Percentiles rank a stretch among this genome's conserved stretches.
phyloP scores from a whole-genome alignment of 1,284 basidiomycete genomes.

The Cryptococcus hybrid region DNA sequence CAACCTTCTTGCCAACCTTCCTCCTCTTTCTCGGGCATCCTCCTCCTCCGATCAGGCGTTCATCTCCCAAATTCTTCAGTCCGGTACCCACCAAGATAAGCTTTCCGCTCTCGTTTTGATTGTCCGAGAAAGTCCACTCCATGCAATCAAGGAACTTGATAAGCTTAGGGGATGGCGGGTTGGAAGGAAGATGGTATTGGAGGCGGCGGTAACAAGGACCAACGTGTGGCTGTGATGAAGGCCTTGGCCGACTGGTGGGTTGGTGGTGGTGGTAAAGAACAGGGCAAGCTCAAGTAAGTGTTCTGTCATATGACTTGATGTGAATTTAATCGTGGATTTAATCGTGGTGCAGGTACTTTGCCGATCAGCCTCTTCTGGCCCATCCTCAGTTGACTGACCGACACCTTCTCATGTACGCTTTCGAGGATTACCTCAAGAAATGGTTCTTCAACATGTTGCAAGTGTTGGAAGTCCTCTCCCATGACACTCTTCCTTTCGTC shows the following conservation, averaged over 20 bases:
- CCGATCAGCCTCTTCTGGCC: constrained; percentile 74
- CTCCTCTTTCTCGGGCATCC: constrained; percentile 33
- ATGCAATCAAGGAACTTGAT: constrained; percentile 80
- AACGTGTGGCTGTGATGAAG: constrained; percentile 82
- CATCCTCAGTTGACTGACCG: constrained; percentile 68
- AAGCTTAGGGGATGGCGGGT: constrained; percentile 73
- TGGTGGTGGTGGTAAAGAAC: constrained; percentile 74
- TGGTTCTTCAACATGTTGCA: constrained; percentile 93
- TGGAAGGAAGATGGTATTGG: constrained; percentile 58
- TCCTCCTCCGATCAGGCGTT: constrained; percentile 71
- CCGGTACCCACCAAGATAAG: constrained; percentile 89
- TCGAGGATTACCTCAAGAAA: constrained; percentile 97
- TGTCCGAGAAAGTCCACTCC: constrained; percentile 85
- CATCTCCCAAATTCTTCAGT: constrained; percentile 75
- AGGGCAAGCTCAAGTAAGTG: constrained; percentile 70
- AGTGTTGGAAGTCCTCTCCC: constrained; percentile 81
- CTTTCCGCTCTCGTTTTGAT: constrained; percentile 89
- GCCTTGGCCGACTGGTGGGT: constrained; percentile 98
- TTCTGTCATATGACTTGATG: background rate
- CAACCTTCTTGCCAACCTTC: constrained; percentile 32
- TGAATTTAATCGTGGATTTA: background rate
- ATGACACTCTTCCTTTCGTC: constrained; percentile 86
- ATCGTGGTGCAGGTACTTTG: constrained; percentile 67
- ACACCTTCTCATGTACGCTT: constrained; percentile 79
- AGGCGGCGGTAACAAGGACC: constrained; percentile 62